Evolutionary conservation across 345 rosid species (phyloP).

Genomic region (Euphorbia pulcherrima): DNA sequence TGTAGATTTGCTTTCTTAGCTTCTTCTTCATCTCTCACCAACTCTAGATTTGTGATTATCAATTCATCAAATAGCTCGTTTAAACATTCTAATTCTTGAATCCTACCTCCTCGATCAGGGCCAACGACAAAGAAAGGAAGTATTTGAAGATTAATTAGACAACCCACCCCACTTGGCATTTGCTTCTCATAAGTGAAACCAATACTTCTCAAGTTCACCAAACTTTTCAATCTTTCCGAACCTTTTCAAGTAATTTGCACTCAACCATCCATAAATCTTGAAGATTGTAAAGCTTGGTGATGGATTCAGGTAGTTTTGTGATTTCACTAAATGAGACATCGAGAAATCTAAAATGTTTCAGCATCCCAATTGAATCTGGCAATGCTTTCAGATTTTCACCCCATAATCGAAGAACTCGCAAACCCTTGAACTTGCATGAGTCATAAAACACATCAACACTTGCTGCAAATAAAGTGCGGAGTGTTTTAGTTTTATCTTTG

Average conservation of each 20-base stretch:
- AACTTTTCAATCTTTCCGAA: constrained; percentile 1
- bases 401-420: not conserved
- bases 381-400: too few relatives aligned
- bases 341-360: constrained; percentile 23
- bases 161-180: constrained; percentile 1
- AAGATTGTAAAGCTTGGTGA: constrained; percentile 17
- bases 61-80: not conserved
- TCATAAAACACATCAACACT: not conserved
- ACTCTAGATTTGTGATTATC: not conserved
- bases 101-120: not conserved
- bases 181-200: not conserved
- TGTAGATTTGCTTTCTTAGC: constrained; percentile 13
- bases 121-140: not conserved
- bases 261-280: constrained; percentile 4
- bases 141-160: not conserved
- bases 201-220: not conserved
- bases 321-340: constrained; percentile 8
- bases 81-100: constrained; percentile 1
- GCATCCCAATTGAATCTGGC: too few relatives aligned
- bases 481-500: not conserved
- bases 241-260: not conserved
- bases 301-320: not conserved
- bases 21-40: constrained; percentile 10
- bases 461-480: not conserved
- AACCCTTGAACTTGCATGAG: not conserved